Evolutionary conservation across 2,329 filamentous ascomycete genomes (phyloP).

Genomic region (Sarocladium oryzae): DNA sequence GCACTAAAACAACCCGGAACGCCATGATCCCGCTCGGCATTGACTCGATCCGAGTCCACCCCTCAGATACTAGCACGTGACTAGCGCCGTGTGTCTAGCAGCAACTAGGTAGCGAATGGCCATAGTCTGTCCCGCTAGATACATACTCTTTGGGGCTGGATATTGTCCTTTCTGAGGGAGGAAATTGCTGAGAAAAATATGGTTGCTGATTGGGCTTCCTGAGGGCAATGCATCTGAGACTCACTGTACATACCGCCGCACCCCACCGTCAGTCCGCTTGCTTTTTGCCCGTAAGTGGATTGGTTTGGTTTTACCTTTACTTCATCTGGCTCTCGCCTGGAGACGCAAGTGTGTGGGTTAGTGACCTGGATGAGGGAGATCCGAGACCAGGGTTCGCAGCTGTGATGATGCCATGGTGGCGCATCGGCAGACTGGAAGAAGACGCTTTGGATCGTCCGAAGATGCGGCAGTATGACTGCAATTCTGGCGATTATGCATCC

Average conservation of each 20-base stretch:
- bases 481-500: not conserved
- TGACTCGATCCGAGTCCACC: not conserved
- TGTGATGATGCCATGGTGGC: not conserved
- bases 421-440: not conserved
- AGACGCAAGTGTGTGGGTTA: too few species aligned
- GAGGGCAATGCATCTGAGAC: not conserved
- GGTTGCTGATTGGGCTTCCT: not conserved
- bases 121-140: too few species aligned
- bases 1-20: not conserved
- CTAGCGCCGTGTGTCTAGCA: not conserved
- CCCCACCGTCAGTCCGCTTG: too few species aligned
- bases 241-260: too few species aligned
- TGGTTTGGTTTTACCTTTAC: too few species aligned
- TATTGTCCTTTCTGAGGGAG: too few species aligned
- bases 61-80: not conserved
- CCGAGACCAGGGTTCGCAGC: not conserved
- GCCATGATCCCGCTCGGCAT: not conserved
- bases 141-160: too few species aligned
- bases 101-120: not conserved
- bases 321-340: too few species aligned
- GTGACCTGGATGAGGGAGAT: not conserved
- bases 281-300: not conserved
- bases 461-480: too few species aligned
- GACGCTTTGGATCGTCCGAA: too few species aligned
- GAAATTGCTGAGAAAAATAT: slow-evolving; percentile 6